These are phyloP conservation scores for Termitomyces sp. DNA, from an alignment of 768 basidiomycete species.

Conservation along the genomic window DNA sequence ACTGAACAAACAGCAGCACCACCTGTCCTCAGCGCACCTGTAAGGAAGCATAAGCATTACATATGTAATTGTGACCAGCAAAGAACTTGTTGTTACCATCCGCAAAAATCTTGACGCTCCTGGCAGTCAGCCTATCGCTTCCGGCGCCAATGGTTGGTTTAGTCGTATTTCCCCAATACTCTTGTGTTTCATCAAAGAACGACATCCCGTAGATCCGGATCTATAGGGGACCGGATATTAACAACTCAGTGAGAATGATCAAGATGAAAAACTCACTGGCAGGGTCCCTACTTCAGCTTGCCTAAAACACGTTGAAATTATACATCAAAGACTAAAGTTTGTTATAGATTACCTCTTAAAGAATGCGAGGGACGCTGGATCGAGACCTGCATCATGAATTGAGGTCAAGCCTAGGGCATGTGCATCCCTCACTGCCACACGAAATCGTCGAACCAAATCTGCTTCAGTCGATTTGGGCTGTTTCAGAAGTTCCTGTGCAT, in stretches of 20 bases:
- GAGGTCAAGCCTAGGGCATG: constrained; percentile 70
- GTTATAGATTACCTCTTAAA: constrained; percentile 50
- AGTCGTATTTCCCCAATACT: constrained; percentile 70
- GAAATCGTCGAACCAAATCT: constrained; percentile 57
- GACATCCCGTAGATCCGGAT: constrained; percentile 77
- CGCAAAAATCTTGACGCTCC: constrained; percentile 78
- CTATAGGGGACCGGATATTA: constrained; percentile 25
- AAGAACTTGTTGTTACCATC: constrained; percentile 41
- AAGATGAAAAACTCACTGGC: constrained; percentile 40
- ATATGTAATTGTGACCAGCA: constrained; percentile 1
- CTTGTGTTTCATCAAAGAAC: constrained; percentile 57
- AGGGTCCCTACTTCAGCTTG: constrained; percentile 53
- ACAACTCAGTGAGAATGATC: constrained; percentile 1
- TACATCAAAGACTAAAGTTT: not conserved
- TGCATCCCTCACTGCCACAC: constrained; percentile 59
- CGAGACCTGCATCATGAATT: constrained; percentile 81
- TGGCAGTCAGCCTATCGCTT: constrained; percentile 59
- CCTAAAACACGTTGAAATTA: constrained; percentile 31
- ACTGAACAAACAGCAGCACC: constrained; percentile 66
- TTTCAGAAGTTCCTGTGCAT: constrained; percentile 72
- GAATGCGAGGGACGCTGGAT: constrained; percentile 65
- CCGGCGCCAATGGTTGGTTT: constrained; percentile 48
- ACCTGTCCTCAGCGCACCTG: constrained; percentile 83
- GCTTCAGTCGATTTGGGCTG: constrained; percentile 59
- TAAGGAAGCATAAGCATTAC: not conserved